Evolutionary conservation across 2,329 filamentous ascomycete species (phyloP).

Genomic region (Venturia aucupariae): DNA sequence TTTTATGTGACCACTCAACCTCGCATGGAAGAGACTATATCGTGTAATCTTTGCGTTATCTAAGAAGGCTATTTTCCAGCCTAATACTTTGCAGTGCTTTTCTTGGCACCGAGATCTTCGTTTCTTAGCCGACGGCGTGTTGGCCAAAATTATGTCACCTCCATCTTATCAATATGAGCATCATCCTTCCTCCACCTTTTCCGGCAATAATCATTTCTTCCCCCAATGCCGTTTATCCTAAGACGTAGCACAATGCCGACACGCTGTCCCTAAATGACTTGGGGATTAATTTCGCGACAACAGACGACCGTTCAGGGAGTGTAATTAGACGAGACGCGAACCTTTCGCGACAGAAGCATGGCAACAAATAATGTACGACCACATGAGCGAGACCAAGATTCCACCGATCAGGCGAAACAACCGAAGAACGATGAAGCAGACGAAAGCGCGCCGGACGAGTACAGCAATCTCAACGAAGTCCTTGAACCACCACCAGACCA

Average conservation of each 20-base stretch:
- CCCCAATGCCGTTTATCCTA: neutral
- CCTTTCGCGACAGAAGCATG: neutral
- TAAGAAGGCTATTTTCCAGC: too few species aligned
- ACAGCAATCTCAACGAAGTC: slow-evolving; percentile 12
- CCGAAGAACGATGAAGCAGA: neutral
- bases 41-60: too few species aligned
- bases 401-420: neutral
- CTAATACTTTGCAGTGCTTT: too few species aligned
- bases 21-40: too few species aligned
- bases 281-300: neutral
- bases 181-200: neutral
- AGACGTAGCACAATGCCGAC: neutral
- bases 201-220: neutral
- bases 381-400: neutral
- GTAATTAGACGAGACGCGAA: too few species aligned
- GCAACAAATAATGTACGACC: neutral
- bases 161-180: neutral
- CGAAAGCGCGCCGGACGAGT: neutral
- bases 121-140: neutral
- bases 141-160: neutral
- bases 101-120: too few species aligned
- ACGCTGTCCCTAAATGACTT: neutral
- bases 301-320: slow-evolving; percentile 5
- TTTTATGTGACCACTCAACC: too few species aligned
- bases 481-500: neutral